These are phyloP conservation scores for Pleurotus platypus DNA, from an alignment of 768 basidiomycete species.

Conservation along the genomic window DNA sequence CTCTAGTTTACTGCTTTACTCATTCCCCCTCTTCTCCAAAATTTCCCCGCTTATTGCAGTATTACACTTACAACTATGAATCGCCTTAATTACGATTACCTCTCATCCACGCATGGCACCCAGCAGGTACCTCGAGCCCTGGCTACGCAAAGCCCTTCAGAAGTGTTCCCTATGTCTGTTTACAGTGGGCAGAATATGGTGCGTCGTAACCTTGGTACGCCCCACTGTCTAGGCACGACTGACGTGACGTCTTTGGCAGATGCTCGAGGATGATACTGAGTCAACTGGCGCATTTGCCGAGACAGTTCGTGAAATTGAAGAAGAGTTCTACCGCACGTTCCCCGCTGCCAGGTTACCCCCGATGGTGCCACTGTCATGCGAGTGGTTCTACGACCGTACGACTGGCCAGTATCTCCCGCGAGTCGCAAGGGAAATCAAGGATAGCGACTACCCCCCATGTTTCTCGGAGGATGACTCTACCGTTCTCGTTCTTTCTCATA, in stretches of 20 bases:
- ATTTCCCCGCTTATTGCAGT: neutral
- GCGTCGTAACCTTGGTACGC: neutral
- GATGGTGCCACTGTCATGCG: neutral
- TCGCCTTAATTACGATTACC: neutral
- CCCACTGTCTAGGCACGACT: neutral
- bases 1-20: neutral
- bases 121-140: neutral
- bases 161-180: neutral
- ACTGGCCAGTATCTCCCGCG: neutral
- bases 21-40: neutral
- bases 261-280: neutral
- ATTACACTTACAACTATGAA: neutral
- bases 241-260: neutral
- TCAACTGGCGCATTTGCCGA: conserved; percentile 1
- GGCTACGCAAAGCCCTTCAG: conserved; percentile 1
- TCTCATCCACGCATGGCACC: neutral
- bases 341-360: neutral
- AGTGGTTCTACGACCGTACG: neutral
- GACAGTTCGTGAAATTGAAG: conserved; percentile 1
- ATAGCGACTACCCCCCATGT: neutral
- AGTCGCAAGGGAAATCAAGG: neutral
- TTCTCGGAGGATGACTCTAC: neutral
- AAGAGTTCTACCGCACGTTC: conserved; percentile 2
- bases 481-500: no score
- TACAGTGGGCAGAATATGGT: neutral